Conservation (phyloP, 768 basidiomycete species). For the Paxillus rubicundulus region DNA sequence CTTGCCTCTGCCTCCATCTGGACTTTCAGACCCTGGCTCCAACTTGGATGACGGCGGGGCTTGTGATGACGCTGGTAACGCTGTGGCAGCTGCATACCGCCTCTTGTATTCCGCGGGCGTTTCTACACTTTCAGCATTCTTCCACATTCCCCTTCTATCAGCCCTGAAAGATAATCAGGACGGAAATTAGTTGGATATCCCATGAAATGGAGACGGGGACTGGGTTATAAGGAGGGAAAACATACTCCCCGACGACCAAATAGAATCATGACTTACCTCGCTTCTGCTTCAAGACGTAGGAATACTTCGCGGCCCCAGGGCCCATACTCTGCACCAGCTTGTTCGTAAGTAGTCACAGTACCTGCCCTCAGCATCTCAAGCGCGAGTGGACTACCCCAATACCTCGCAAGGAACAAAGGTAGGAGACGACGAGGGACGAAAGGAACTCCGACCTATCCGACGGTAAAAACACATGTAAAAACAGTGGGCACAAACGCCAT, state of each 20-base stretch:
- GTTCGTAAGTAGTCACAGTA: constrained; percentile 72
- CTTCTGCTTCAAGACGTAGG: constrained; percentile 57
- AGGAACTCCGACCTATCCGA: constrained; percentile 60
- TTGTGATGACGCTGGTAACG: not conserved
- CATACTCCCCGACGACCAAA: not conserved
- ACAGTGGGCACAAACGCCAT: not conserved
- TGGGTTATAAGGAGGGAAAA: not conserved
- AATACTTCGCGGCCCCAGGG: constrained; percentile 62
- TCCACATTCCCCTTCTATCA: constrained; percentile 76
- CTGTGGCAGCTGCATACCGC: constrained; percentile 41
- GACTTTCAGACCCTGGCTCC: not conserved
- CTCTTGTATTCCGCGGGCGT: constrained; percentile 82
- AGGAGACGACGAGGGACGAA: constrained; percentile 50
- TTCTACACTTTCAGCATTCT: constrained; percentile 49
- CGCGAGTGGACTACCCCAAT: constrained; percentile 46
- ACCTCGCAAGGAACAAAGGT: constrained; percentile 44
- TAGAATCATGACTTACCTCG: constrained; percentile 50
- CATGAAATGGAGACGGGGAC: not conserved
- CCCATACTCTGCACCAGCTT: constrained; percentile 80
- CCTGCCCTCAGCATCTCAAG: constrained; percentile 80
- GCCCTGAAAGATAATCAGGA: constrained; percentile 36
- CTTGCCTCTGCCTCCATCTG: not conserved
- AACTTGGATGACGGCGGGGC: not conserved
- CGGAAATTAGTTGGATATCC: not conserved
- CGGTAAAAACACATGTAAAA: not conserved